A percentile compares a stretch with the other conserved stretches of the same genome.
phyloP scores from a whole-genome alignment of 352 stramenopile species.

The Pythium utonaiense region DNA sequence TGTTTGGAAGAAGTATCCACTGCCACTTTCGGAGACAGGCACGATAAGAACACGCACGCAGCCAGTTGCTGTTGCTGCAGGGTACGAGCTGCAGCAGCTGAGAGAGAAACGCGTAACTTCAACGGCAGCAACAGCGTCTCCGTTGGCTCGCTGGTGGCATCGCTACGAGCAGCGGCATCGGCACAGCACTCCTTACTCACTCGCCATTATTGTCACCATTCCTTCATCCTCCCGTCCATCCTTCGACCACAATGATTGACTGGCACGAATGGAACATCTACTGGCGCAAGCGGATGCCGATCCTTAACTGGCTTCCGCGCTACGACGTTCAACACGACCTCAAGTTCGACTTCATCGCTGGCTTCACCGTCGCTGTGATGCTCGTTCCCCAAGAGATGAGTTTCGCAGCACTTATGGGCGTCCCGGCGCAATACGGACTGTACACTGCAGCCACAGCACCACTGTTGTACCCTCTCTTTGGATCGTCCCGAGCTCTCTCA shows the following conservation, averaged over 20 bases:
- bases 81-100: background rate
- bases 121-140: background rate
- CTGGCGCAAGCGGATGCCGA: constrained; percentile 50
- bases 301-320: constrained; percentile 64
- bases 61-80: background rate
- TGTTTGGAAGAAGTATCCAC: no score
- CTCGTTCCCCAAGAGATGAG: constrained; percentile 90
- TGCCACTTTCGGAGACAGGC: no score
- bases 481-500: constrained; percentile 53
- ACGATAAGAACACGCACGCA: background rate
- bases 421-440: constrained; percentile 63
- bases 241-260: constrained; percentile 14
- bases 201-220: no score
- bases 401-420: constrained; percentile 87
- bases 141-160: background rate
- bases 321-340: constrained; percentile 63
- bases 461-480: constrained; percentile 71
- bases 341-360: constrained; percentile 63
- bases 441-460: constrained; percentile 70
- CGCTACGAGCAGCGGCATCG: background rate
- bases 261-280: constrained; percentile 19
- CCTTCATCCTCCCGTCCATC: background rate
- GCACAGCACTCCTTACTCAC: no score
- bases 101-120: background rate
- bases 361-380: constrained; percentile 86